These are phyloP conservation scores for Melanogaster broomeanus DNA, from an alignment of 768 basidiomycete species.

Conservation along the genomic window DNA sequence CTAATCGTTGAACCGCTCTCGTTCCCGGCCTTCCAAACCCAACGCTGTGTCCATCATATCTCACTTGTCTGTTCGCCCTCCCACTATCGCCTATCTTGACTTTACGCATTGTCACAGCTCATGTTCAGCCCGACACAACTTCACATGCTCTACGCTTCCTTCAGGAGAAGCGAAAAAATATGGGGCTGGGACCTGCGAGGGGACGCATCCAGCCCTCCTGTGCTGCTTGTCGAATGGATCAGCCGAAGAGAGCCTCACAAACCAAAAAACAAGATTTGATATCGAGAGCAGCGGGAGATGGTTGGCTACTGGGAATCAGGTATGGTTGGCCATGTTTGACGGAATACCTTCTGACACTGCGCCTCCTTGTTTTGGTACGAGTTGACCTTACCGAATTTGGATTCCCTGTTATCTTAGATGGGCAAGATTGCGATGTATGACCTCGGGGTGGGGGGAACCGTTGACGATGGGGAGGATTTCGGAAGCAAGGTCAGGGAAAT, in stretches of 20 bases:
- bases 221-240: constrained; percentile 30
- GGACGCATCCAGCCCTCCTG: constrained; percentile 46
- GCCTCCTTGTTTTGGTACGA: background rate
- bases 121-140: constrained; percentile 76
- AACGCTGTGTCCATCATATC: background rate
- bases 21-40: too few species aligned
- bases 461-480: constrained; percentile 5
- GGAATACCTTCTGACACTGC: too few species aligned
- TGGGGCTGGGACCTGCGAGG: constrained; percentile 82
- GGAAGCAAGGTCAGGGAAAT: constrained; percentile 12
- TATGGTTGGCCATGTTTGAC: constrained; percentile 28
- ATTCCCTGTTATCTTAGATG: constrained; percentile 36
- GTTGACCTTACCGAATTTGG: background rate
- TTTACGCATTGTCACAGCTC: constrained; percentile 42
- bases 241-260: constrained; percentile 42
- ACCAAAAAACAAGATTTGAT: constrained; percentile 81
- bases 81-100: background rate
- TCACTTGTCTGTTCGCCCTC: background rate
- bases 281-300: constrained; percentile 67
- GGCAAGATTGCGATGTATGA: constrained; percentile 66
- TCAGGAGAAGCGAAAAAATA: constrained; percentile 58
- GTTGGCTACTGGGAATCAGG: constrained; percentile 70
- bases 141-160: constrained; percentile 76
- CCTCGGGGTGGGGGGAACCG: constrained; percentile 27
- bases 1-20: background rate